Percentiles rank a stretch among this genome's conserved stretches.
Evolutionary conservation across 148 eudicot species (phyloP).

Genomic region (Rhododendron molle): DNA sequence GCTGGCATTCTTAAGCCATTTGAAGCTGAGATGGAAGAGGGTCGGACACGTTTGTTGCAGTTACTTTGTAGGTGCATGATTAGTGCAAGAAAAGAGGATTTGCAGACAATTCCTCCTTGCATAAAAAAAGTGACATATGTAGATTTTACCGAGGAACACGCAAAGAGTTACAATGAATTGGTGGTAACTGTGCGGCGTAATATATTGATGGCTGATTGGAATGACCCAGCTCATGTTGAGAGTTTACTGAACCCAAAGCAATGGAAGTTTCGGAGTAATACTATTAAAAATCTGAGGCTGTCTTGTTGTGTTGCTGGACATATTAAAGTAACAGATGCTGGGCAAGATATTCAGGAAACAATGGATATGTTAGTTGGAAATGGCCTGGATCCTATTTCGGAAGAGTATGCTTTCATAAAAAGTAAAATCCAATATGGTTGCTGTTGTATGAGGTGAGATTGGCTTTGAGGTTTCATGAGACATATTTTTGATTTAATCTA

Average conservation of each 20-base stretch:
- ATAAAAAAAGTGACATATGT: conserved; percentile 62
- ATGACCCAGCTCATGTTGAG: conserved; percentile 95
- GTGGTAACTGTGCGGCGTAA: conserved; percentile 89
- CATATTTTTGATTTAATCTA: neutral
- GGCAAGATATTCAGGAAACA: conserved; percentile 90
- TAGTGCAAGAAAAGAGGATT: conserved; percentile 84
- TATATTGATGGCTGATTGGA: conserved; percentile 96
- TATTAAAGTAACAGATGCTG: conserved; percentile 76
- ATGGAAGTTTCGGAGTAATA: conserved; percentile 71
- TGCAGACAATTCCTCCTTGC: conserved; percentile 86
- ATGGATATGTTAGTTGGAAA: conserved; percentile 72
- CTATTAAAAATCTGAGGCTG: conserved; percentile 77
- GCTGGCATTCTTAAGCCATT: conserved; percentile 78
- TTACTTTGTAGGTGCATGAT: conserved; percentile 90
- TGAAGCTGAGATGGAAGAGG: conserved; percentile 93
- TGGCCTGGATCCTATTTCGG: conserved; percentile 65
- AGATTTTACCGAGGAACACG: conserved; percentile 74
- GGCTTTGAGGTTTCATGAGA: conserved; percentile 5
- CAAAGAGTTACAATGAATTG: conserved; percentile 83
- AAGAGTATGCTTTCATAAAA: conserved; percentile 62
- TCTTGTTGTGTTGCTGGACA: conserved; percentile 98
- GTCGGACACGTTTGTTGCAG: conserved; percentile 68
- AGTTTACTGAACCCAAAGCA: conserved; percentile 91
- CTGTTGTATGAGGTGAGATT: conserved; percentile 72
- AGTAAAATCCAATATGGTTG: conserved; percentile 67